Base-by-base conservation (phyloP, 169 alveolate species). In the Pseudocohnilembus persalinus region DNA sequence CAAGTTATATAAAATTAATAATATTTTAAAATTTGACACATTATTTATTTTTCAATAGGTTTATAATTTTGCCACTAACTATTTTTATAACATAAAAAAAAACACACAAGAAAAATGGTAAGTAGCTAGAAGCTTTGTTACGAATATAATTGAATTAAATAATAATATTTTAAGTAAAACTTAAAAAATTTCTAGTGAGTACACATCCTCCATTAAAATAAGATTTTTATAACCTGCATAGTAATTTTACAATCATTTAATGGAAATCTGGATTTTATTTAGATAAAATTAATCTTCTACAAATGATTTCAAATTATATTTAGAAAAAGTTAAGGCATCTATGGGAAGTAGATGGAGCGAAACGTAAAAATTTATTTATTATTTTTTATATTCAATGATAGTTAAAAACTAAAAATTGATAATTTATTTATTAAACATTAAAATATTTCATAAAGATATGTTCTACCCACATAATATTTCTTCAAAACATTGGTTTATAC, bases 81-180 rank as follows among this genome's bases (percentile, higher is more conserved):
- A 79, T 79, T 35, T 79, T 25, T 29, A 79, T 49, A 79, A 79
- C 29, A 49, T 79, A 63, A 73, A 34, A 28, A 49, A 28, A 28
- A 79, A 79, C 49, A 79, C 84, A 25, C 27, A 79, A 35, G 64
- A 79, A 63, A 35, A 34, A 34, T 79, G 84, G 84, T 30, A 27
- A 79, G 84, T 79, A 63, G 84, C 84, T 49, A 79, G 84, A 79
- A 75, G 84, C 30, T 79, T 79, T 79, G 84, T 79, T 79, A 79
- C 84, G 1, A 79, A 79, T 30, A 79, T 79, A 11, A 79, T 79
- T 20, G 84, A 79, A 79, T 72, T 79, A 0, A 79, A 79, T 28
- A 34, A 79, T 72, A 79, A 79, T 63, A 29, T 34, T 63, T 34
- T 79, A 63, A 34, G 63, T 49, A 49, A 49, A 49, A 49, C 68